A percentile compares a stretch with the other conserved stretches of the same genome.
Conservation (phyloP, 164 flowering plant species). For the Vitis rotundifolia region DNA sequence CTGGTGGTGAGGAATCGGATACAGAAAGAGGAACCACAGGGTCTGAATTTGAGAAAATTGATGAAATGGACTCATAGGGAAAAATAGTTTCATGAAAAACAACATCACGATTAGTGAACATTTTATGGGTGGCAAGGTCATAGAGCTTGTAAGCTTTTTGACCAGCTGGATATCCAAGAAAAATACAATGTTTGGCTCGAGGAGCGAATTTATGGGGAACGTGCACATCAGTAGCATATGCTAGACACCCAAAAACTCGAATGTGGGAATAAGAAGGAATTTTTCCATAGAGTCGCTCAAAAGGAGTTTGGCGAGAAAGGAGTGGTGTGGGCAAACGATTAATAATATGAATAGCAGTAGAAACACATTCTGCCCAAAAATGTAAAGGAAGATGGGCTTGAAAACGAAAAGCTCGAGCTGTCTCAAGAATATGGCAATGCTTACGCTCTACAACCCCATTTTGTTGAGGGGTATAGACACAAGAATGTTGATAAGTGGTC, state of each 20-base stretch:
- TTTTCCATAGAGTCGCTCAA: background rate
- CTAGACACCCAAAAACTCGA: constrained; percentile 4
- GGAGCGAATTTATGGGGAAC: constrained; percentile 4
- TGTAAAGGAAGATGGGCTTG: background rate
- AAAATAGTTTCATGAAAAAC: background rate
- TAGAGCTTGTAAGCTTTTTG: constrained; percentile 11
- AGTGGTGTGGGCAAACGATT: background rate
- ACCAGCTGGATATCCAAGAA: constrained; percentile 16
- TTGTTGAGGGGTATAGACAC: background rate
- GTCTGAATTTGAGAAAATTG: too few species aligned
- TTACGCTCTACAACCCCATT: constrained; percentile 13
- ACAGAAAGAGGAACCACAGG: too few species aligned
- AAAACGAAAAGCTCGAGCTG: constrained; percentile 3
- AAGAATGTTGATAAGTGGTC: too few species aligned
- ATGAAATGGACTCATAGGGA: background rate
- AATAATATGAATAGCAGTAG: background rate
- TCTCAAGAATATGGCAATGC: constrained; percentile 9
- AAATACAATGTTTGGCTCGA: constrained; percentile 2
- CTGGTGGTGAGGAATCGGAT: too few species aligned
- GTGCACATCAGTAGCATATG: background rate
- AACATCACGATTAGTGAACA: too few species aligned
- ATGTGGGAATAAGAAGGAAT: background rate
- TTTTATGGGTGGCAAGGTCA: constrained; percentile 9
- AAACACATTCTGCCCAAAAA: constrained; percentile 16
- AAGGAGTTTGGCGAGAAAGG: background rate